Base-by-base conservation (phyloP, 768 basidiomycete genomes). In the Lactarius deliciosus region DNA sequence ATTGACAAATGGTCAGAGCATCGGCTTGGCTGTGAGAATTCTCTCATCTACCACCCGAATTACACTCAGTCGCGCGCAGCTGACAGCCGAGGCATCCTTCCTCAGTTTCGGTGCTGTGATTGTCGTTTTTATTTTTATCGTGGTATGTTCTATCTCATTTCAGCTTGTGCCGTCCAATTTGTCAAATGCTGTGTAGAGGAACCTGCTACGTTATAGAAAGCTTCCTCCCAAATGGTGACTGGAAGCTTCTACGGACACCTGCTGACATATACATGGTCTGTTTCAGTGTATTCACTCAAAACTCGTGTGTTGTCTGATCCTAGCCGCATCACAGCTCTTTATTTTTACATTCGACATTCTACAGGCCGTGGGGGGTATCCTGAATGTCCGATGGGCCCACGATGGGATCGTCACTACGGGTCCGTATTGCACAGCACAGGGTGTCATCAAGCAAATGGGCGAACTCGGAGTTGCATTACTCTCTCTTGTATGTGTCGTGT, bases 241-340 rank as follows among this genome's bases (percentile, higher is more conserved):
- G 69, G 69, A 55, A 41, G 34, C 68, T 79, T 9, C 72, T 81
- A n/a, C 74, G 73, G 63, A 72, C 74, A 38, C 80, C 80, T 5
- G 74, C 78, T 61, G 80, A 82, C 68, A 70, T 79, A 16, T 77
- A 81, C 59, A 79, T 82, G 76, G 81, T 79, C 41, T 57, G 72
- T 57, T 15, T 40, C 2, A n/a, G n/a, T 13, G 15, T 22, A 15
- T 22, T 36, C n/a, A 47, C 5, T 32, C 20, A 54, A 2, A 10
- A 9, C 34, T n/a, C 40, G 9, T 38, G 6, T 58, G 30, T 38
- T 38, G 11, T 18, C 60, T 65, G 32, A 53, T 34, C 22, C 16
- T 73, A 72, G 10, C 30, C 20, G 22, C 13, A 41, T 25, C 30
- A 30, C 30, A 72, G 70, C 60, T 74, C 28, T 70, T 68, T 15